Evolutionary conservation across 2,329 filamentous ascomycete genomes (phyloP).

Genomic region (Fusarium staphyleae): DNA sequence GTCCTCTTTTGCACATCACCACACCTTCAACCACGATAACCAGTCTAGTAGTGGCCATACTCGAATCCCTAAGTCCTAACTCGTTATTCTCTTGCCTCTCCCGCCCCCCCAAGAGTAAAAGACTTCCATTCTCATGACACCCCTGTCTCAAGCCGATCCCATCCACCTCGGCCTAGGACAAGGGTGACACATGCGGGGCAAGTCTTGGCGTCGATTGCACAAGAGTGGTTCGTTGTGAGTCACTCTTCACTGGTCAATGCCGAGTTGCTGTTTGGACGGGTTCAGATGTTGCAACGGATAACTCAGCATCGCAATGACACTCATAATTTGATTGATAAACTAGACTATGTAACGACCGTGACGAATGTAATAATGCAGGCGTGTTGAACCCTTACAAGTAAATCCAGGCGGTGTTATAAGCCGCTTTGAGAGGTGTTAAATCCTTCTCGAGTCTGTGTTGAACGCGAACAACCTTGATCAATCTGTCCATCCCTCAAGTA

Average conservation of each 20-base stretch:
- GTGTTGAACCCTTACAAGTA: constrained; percentile 22
- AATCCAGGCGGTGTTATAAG: constrained; percentile 21
- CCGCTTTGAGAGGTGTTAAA: constrained; percentile 16
- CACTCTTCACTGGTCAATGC: constrained; percentile 14
- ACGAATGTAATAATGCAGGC: constrained; percentile 11
- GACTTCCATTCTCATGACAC: constrained; percentile 24
- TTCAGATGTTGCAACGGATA: too few relatives aligned
- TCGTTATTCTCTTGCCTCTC: background rate
- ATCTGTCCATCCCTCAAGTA: background rate
- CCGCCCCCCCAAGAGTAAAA: background rate
- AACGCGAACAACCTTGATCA: constrained; percentile 5
- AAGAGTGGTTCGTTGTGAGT: too few relatives aligned
- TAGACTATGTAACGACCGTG: constrained; percentile 14
- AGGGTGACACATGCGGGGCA: background rate
- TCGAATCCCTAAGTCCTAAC: too few relatives aligned
- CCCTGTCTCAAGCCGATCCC: constrained; percentile 22
- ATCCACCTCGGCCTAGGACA: constrained; percentile 2
- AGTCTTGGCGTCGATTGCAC: background rate
- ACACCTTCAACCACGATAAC: too few relatives aligned
- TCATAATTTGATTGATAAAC: constrained; percentile 7
- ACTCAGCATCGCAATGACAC: background rate
- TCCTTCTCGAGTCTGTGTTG: constrained; percentile 10
- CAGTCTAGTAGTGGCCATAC: too few relatives aligned
- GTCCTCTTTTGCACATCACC: too few relatives aligned
- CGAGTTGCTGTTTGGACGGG: too few relatives aligned